Evolutionary conservation across 2,329 filamentous ascomycete species (phyloP).

Genomic region (Claviceps sp.): DNA sequence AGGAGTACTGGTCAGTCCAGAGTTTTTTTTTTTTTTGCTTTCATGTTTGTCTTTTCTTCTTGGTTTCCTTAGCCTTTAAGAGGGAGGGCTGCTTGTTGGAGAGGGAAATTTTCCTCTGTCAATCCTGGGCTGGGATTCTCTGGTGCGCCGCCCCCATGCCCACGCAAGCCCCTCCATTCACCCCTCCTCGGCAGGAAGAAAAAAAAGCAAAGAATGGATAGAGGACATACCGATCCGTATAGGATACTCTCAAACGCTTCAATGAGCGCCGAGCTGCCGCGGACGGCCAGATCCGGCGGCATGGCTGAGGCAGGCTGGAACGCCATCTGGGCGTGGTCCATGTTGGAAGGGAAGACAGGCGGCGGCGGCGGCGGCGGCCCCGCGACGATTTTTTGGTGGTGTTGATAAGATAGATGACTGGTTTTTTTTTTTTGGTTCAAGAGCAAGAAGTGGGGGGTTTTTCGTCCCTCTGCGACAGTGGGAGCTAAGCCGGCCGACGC

Average conservation of each 20-base stretch:
- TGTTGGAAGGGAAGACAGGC: slow-evolving; percentile 5
- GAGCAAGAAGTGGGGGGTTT: no score
- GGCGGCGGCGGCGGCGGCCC: background rate
- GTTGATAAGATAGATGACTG: no score
- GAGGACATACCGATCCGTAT: slow-evolving; percentile 65
- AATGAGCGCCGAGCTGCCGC: slow-evolving; percentile 28
- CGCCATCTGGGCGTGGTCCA: slow-evolving; percentile 19
- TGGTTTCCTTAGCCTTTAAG: no score
- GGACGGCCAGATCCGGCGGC: slow-evolving; percentile 16
- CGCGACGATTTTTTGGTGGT: background rate
- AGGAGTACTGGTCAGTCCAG: background rate
- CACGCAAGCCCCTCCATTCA: no score
- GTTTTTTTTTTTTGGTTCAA: background rate
- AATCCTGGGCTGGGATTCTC: no score
- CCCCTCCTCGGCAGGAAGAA: background rate
- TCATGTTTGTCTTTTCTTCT: no score
- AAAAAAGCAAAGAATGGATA: background rate
- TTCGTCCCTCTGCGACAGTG: no score
- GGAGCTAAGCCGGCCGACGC: no score
- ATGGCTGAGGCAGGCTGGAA: slow-evolving; percentile 13
- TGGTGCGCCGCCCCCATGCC: no score
- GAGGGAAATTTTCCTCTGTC: no score
- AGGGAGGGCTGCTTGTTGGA: no score
- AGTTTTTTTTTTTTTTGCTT: background rate
- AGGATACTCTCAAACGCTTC: slow-evolving; percentile 76